Evolutionary conservation across 2,329 filamentous ascomycete species (phyloP).

Genomic region (Aspergillus sp.): DNA sequence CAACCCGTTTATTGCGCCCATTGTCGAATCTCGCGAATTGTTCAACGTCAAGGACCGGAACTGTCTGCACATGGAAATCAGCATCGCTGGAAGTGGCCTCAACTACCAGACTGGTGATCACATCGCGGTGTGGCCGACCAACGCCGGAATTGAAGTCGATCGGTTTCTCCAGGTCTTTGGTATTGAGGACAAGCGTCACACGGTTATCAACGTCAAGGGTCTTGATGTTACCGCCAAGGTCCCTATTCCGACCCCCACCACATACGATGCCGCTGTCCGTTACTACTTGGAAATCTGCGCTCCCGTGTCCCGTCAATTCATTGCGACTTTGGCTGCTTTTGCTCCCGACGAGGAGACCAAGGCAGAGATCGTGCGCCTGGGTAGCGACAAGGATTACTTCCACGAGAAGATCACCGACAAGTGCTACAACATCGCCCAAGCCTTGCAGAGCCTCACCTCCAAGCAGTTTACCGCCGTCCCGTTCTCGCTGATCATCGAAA

Average conservation of each 20-base stretch:
- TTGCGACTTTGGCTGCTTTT: constrained; percentile 80
- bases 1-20: constrained; percentile 94
- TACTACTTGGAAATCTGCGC: constrained; percentile 97
- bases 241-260: constrained; percentile 93
- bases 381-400: constrained; percentile 93
- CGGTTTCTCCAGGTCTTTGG: constrained; percentile 75
- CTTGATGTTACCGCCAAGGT: constrained; percentile 95
- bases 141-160: constrained; percentile 85
- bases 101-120: constrained; percentile 96
- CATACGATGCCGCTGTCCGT: constrained; percentile 84
- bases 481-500: constrained; percentile 92
- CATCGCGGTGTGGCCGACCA: constrained; percentile 94
- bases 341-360: constrained; percentile 78
- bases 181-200: constrained; percentile 67
- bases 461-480: constrained; percentile 77
- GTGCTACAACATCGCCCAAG: constrained; percentile 82
- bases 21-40: constrained; percentile 81
- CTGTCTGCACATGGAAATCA: constrained; percentile 93
- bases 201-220: constrained; percentile 80
- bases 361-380: constrained; percentile 79
- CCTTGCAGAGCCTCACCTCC: constrained; percentile 66
- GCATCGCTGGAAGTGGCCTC: constrained; percentile 81
- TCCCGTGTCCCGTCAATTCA: constrained; percentile 91
- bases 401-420: constrained; percentile 73
- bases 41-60: constrained; percentile 87